Evolutionary conservation across 805 yeast species (phyloP), one percentile per base, ranked within the genome.

Genomic region (Saturnispora kantuleensis): DNA sequence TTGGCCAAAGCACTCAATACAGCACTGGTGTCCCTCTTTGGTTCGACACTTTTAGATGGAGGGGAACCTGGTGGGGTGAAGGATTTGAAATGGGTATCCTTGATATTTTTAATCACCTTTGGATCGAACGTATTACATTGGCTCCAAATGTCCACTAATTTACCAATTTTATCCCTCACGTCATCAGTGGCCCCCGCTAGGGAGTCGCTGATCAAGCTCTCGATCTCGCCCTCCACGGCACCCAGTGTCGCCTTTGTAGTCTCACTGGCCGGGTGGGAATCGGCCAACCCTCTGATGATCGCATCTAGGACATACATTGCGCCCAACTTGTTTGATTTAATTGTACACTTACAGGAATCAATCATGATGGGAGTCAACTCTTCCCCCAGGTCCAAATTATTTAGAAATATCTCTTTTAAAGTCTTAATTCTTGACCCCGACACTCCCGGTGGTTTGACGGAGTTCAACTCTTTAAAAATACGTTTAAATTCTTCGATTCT

Each of bases 341-440:
- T 84, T 15, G 85, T 76, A 46, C 77, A 74, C 64, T 78, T 83
- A 66, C 89, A 76, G 63, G 83, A 76, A 42, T 79, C 69, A 57
- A 74, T 74, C 52, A 85, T 69, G 50, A 71, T 68, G 40, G 77
- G 72, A 39, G 81, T 71, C 43, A 84, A 62, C 49, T 71, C 69
- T 21, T 81, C 69, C 52, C 63, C 66, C 35, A 60, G 59, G 38
- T 49, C 48, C 34, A 83, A 82, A 62, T 87, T 76, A 52, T 74
- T 74, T 49, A 81, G 70, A 46, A 96, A 94, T 50, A 84, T 62
- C 46, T 84, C 83, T 38, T 90, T 84, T 59, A 89, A 69, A 57
- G 80, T 80, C 63, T 85, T 85, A 64, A 90, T 93, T 68, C 96
- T 87, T 45, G 95, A 79, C 37, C 97, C 97, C 28, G 97, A 88